Base-by-base conservation (phyloP, 2,329 filamentous ascomycete species). In the Pleochaeta shiraiana region DNA sequence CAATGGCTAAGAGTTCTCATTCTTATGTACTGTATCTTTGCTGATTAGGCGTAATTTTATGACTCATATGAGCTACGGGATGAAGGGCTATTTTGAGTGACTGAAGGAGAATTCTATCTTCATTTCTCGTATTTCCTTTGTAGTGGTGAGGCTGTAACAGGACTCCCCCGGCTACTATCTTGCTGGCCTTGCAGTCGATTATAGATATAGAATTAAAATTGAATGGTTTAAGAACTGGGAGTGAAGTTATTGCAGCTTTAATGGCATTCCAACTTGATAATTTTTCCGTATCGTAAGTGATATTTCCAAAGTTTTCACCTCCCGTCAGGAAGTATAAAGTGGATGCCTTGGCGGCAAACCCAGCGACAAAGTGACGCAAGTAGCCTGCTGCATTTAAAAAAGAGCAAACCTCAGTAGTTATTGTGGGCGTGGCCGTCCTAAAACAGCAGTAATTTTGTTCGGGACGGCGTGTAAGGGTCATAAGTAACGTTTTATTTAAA, bases 1-100 rank as follows among this genome's bases (percentile, higher is more conserved):
- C 34, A 63, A 63, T 63, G 47, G 60, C 60, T 14, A 63, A 63
- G 34, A 63, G 60, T n/a, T 63, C 34, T 31, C 34, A 45, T 37
- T 63, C 60, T 31, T 63, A 37, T 47, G 37, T 37, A 30, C 37
- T 37, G 60, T 63, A 47, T 31, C 37, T 34, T 63, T 63, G 37
- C 59, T 62, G 19, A 9, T 1, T 57, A 28, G 24, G 12, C 12
- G 12, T 57, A 14, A 43, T 12, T n/a, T 43, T 43, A 14, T n/a
- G 39, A n/a, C 14, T 14, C 14, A 14, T 14, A 4, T 43, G 4
- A 2, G 39, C 39, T 2, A 4, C 39, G 2, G 39, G 39, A 4
- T 43, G 39, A 43, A 43, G 39, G n/a, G 39, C n/a, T n/a, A n/a
- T n/a, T n/a, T n/a, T n/a, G n/a, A 26, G 50, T 57, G 30, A 26